A percentile compares a stretch with the other conserved stretches of the same genome.
Conservation (phyloP, 2,329 filamentous ascomycete genomes). For the Metarhizium album region DNA sequence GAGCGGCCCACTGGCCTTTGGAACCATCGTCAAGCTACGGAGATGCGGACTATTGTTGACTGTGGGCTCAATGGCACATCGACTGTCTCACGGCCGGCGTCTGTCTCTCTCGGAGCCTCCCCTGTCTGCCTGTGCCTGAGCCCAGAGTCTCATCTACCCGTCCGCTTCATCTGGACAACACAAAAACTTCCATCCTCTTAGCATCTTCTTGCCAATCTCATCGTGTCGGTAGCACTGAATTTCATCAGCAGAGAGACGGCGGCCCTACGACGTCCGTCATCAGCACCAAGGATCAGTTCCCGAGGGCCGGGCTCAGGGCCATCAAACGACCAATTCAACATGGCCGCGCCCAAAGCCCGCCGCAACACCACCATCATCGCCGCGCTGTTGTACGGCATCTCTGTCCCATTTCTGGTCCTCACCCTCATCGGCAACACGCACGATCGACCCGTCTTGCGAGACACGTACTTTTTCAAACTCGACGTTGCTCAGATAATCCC, state of each 20-base stretch:
- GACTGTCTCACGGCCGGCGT: background rate
- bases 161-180: background rate
- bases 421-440: conserved; percentile 67
- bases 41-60: background rate
- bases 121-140: too few species aligned
- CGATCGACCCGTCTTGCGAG: conserved; percentile 47
- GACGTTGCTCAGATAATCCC: conserved; percentile 76
- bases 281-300: background rate
- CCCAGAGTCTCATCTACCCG: background rate
- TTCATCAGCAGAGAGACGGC: too few species aligned
- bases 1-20: background rate
- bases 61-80: background rate
- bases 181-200: too few species aligned
- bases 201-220: background rate
- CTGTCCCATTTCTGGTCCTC: conserved; percentile 69
- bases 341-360: conserved; percentile 25
- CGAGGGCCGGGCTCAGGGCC: too few species aligned
- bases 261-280: background rate
- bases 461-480: conserved; percentile 77
- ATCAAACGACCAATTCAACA: conserved; percentile 1
- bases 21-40: background rate
- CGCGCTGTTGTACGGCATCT: conserved; percentile 60
- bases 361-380: conserved; percentile 53
- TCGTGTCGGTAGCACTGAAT: background rate
- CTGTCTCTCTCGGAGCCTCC: too few species aligned